Evolutionary conservation across 495 filamentous ascomycete species (phyloP), one percentile per base, ranked within the genome.

Genomic region (Aspergillus coremiiformis): DNA sequence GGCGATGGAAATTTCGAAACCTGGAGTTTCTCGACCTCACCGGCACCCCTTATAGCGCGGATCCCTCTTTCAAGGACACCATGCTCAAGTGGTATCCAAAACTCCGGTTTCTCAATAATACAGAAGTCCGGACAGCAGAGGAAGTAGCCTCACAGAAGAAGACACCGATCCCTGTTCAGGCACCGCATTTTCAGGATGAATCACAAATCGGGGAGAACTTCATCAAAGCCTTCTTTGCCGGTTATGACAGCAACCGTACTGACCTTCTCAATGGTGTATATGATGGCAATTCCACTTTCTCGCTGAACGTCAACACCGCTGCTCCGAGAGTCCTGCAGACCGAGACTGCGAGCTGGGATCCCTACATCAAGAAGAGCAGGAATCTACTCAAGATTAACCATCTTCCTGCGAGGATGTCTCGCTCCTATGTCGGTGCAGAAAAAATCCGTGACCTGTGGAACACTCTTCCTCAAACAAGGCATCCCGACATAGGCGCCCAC

Each of bases 41-140:
- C 6, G 85, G 80, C 39, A 95, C 89, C 60, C 88, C 89, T 0
- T 74, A 95, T 53, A 81, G 72, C n/a, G 59, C 73, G 19, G 73
- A 79, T 29, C 76, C 83, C 2, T 74, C 72, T 24, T 88, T 85
- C 66, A 78, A 79, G 51, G 66, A 79, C 17, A 85, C 90, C n/a
- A 71, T 95, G 58, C 68, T 87, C 22, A 79, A 81, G 47, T 90
- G 90, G 83, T 97, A 85, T 62, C 90, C 90, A 3, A 80, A 75
- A 30, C 75, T 98, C 7, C 79, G 80, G 43, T 78, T 79, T 29
- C 67, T 96, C 51, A 89, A 91, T 62, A 80, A 81, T 45, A 69
- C 80, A 9, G 77, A 84, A 59, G 82, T 91, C 21, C 79, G 89
- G 35, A 85, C 85, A 0, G 74, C 80, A 0, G 81, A 87, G 52